phyloP scores from a whole-genome alignment of 805 yeast species.

The Myxozyma neotropica region DNA sequence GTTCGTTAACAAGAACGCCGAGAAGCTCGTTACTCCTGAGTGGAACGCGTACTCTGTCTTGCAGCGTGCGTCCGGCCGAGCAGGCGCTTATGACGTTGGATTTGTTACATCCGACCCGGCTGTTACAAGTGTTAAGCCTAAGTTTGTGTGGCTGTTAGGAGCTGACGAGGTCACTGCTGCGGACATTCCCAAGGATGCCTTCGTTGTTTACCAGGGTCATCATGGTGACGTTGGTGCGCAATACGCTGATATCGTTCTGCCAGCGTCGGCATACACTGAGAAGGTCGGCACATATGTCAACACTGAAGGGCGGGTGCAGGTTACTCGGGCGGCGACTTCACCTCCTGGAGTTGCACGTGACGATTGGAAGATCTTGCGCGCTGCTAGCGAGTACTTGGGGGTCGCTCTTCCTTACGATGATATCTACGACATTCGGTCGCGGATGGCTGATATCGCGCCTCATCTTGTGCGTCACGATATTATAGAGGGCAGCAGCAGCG shows the following conservation, averaged over 20 bases:
- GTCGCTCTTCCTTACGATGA: conserved; percentile 77
- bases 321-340: conserved; percentile 81
- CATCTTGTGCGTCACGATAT: conserved; percentile 74
- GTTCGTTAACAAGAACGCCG: conserved; percentile 56
- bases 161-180: conserved; percentile 76
- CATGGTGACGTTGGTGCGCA: conserved; percentile 91
- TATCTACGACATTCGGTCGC: conserved; percentile 61
- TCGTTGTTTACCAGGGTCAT: conserved; percentile 88
- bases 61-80: conserved; percentile 86
- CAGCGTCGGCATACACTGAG: conserved; percentile 88
- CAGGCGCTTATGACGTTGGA: conserved; percentile 84
- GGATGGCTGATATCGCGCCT: conserved; percentile 79
- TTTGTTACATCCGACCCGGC: conserved; percentile 59
- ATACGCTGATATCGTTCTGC: conserved; percentile 81
- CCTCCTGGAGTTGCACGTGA: conserved; percentile 90
- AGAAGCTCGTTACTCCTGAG: conserved; percentile 63
- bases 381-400: conserved; percentile 75
- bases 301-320: conserved; percentile 87
- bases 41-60: conserved; percentile 83
- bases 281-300: conserved; percentile 82
- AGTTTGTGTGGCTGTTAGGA: conserved; percentile 76
- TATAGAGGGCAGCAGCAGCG: conserved; percentile 66
- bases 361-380: conserved; percentile 87
- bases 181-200: conserved; percentile 79
- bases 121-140: conserved; percentile 57